Evolutionary conservation across 1,284 basidiomycete genomes (phyloP).

Genomic region (Melanopsichium pennsylvanicum): DNA sequence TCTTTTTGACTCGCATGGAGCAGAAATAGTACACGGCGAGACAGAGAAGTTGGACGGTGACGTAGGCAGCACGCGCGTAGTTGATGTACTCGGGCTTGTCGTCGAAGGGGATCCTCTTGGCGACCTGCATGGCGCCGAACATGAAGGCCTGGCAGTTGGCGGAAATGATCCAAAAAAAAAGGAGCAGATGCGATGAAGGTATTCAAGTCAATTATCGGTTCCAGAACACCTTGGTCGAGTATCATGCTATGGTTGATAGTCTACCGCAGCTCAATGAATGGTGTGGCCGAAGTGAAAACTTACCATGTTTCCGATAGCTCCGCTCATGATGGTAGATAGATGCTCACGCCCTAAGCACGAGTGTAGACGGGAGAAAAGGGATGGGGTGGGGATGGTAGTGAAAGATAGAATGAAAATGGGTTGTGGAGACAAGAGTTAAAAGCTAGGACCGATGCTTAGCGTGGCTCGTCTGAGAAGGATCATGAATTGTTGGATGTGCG

Average conservation of each 20-base stretch:
- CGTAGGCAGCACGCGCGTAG: conserved; percentile 85
- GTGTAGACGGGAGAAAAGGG: neutral
- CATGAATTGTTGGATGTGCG: neutral
- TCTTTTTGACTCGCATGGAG: conserved; percentile 76
- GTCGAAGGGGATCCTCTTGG: conserved; percentile 88
- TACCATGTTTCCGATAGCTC: conserved; percentile 52
- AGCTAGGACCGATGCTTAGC: too few species aligned
- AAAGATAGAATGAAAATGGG: neutral
- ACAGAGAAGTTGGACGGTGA: conserved; percentile 76
- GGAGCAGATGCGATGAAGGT: neutral
- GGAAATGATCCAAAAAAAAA: too few species aligned
- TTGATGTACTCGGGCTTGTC: conserved; percentile 78
- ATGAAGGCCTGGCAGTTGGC: conserved; percentile 55
- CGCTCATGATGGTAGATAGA: conserved; percentile 31
- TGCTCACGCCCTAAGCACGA: conserved; percentile 8
- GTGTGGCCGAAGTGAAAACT: conserved; percentile 1
- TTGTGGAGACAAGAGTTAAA: neutral
- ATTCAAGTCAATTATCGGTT: too few species aligned
- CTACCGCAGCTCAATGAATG: too few species aligned
- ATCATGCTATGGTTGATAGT: too few species aligned
- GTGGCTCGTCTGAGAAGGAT: neutral
- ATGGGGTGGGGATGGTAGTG: neutral
- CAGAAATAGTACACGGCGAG: conserved; percentile 79
- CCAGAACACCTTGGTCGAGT: too few species aligned
- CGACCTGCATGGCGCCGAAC: conserved; percentile 71